Base-by-base conservation (phyloP, 148 eudicot genomes). In the Dianthus caryophyllus region DNA sequence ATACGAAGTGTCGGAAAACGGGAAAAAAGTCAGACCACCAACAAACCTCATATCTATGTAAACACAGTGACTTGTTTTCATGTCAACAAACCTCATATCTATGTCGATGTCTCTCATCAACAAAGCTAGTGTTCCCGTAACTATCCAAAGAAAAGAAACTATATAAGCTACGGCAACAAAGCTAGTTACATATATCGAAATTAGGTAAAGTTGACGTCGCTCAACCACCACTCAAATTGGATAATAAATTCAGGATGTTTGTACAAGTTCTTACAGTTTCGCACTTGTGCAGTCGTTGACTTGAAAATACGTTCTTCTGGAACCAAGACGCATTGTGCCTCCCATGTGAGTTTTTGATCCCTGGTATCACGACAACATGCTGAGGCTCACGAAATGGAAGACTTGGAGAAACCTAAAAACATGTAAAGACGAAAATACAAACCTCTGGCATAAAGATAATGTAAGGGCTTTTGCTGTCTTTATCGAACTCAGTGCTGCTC, bases 341-440 rank as follows among this genome's bases (percentile, higher is more conserved):
- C 99, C 99, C 99, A 94, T 94, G 72, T 90, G 99, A 46, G 99
- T 94, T 76, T 82, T 88, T 30, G 97, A 94, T 73, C 97, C 99
- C 97, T 94, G 78, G 44, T 30, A 67, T 48, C 50, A 60, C 54
- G 33, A 20, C 48, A 20, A 65, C 22, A 47, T 15, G 5, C 21
- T 64, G 27, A 65, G 27, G 30, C 51, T 7, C 21, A 22, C 33
- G 11, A 69, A 56, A 29, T 38, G 20, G 36, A 17, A 26, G 26
- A 38, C 1, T 18, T 5, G 16, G 14, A 70, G 25, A 17, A 14
- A 26, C 10, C 31, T 39, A 69, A 16, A n/a, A 20, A 65, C 46
- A 36, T 9, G 39, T 1, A 47, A 4, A 20, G 38, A 12, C 18
- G 11, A 21, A 41, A 7, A 44, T 49, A 75, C 65, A 58, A 52